Evolutionary conservation across 495 filamentous ascomycete genomes (phyloP), one percentile per base, ranked within the genome.

Genomic region (Haplographium delicatum): DNA sequence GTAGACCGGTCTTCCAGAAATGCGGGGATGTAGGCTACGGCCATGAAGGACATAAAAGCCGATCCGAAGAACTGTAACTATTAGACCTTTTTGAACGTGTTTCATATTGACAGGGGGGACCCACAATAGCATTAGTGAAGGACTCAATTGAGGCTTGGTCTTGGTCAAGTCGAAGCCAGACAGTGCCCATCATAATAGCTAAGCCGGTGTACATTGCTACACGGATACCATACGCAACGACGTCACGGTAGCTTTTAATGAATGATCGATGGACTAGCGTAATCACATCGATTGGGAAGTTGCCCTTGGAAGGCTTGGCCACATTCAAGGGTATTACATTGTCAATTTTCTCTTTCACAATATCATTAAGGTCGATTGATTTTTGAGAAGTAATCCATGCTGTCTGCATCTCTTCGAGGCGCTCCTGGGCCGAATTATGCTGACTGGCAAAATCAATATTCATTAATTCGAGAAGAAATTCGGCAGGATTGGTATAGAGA

Each of bases 1-100:
- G 78, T 83, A 3, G 77, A 70, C 37, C 80, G 79, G 61, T 93
- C 88, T 67, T 93, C 88, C 9, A 93, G 71, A 69, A 78, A 93
- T n/a, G 84, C 75, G 0, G 88, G 88, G 6, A 88, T 82, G 61
- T 91, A 91, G 5, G 87, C 88, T 0, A 88, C 84, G 1, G 88
- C 88, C 88, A 93, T 93, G 74, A 93, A 93, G 28, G 82, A 86
- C 85, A 93, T 89, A 71, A 93, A 93, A 0, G 87, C 88, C 0
- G 75, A 81, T 13, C 88, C 86, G 63, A 87, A 90, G 78, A 87
- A 84, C 52, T 55, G 1, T 44, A 20, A 15, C 7, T 6, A 23
- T 40, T 5, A 67, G 24, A 37, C 47, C 53, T 47, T 47, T n/a
- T 22, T 18, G 15, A 40, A 50, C 9, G 5, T 38, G 23, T 5